A percentile compares a stretch with the other conserved stretches of the same genome.
phyloP scores from a whole-genome alignment of 805 yeast species.

The Yamadazyma sp. region DNA sequence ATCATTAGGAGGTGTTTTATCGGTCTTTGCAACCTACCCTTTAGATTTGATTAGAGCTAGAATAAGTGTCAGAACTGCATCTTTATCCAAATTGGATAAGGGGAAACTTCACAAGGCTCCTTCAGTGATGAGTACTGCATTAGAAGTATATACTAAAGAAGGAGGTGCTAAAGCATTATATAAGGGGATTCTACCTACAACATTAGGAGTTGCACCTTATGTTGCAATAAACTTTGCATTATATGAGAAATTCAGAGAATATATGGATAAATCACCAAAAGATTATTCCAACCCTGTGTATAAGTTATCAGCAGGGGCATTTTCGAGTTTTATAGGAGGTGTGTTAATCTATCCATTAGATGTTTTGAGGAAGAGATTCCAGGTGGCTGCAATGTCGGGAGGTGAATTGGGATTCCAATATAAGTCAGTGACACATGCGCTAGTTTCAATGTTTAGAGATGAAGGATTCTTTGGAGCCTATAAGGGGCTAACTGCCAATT shows the following conservation, averaged over 20 bases:
- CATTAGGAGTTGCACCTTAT: conserved; percentile 93
- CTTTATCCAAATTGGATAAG: conserved; percentile 44
- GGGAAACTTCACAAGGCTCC: conserved; percentile 58
- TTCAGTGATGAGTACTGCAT: conserved; percentile 60
- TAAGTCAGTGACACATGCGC: conserved; percentile 70
- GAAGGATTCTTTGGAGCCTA: conserved; percentile 78
- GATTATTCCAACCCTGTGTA: conserved; percentile 46
- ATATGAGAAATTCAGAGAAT: conserved; percentile 76
- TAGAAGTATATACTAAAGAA: conserved; percentile 63
- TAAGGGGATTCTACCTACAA: conserved; percentile 86
- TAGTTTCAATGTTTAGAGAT: conserved; percentile 58
- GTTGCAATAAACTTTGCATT: conserved; percentile 90
- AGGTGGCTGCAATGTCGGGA: conserved; percentile 79
- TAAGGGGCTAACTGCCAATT: conserved; percentile 73
- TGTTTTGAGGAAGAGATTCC: conserved; percentile 82
- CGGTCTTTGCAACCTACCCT: conserved; percentile 86
- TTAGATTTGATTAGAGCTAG: conserved; percentile 89
- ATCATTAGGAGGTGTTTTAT: conserved; percentile 72
- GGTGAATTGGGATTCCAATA: conserved; percentile 81
- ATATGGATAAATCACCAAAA: conserved; percentile 31
- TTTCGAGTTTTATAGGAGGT: conserved; percentile 87
- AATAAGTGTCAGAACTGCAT: conserved; percentile 83
- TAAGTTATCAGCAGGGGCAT: conserved; percentile 76
- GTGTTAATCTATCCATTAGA: conserved; percentile 90
- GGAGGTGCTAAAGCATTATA: conserved; percentile 81